Percentiles rank a stretch among this genome's conserved stretches.
Conservation (phyloP, 805 yeast species). For the Yamadazyma philogaea region DNA sequence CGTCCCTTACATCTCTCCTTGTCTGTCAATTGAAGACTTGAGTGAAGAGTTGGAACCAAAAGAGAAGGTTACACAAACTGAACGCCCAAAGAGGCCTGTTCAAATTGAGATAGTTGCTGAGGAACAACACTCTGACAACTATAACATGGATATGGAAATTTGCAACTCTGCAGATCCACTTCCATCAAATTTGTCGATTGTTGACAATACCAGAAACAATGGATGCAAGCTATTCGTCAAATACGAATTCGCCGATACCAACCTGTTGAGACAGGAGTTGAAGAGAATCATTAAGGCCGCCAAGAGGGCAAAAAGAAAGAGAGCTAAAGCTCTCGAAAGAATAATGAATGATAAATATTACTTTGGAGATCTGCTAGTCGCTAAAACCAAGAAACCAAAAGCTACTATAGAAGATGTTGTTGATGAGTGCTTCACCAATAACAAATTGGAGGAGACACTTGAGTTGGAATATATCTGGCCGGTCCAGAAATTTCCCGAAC, state of each 20-base stretch:
- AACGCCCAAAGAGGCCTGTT: not conserved
- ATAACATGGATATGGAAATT: not conserved
- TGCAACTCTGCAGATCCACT: not conserved
- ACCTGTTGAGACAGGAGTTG: not conserved
- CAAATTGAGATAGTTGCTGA: not conserved
- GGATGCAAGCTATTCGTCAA: not conserved
- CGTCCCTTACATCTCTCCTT: not conserved
- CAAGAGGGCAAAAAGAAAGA: not conserved
- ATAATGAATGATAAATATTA: too few relatives aligned
- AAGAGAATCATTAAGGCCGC: not conserved
- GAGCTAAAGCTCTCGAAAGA: not conserved
- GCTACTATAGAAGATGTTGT: not conserved
- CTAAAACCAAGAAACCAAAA: not conserved
- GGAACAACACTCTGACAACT: not conserved
- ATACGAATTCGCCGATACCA: not conserved
- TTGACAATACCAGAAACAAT: not conserved
- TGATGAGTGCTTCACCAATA: not conserved
- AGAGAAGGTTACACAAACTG: not conserved
- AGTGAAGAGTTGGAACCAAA: not conserved
- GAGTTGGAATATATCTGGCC: not conserved
- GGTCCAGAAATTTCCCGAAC: not conserved
- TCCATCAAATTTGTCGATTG: not conserved
- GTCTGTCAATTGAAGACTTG: not conserved
- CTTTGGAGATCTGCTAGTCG: too few relatives aligned
- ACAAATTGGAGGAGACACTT: not conserved